Evolutionary conservation across 768 basidiomycete species (phyloP).

Genomic region (Amanita rubescens): DNA sequence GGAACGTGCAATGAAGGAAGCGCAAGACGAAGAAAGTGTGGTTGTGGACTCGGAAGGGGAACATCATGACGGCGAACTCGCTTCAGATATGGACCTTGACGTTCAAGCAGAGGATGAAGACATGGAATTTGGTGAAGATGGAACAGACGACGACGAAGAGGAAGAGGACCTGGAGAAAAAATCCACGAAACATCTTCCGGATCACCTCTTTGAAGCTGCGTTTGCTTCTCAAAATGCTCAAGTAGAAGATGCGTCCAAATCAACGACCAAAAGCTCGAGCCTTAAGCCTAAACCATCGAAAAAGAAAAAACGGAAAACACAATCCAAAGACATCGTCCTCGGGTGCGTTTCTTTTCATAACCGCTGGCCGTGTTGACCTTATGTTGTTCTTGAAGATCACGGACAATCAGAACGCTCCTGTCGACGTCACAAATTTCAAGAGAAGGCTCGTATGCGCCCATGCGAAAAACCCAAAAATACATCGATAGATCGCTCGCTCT

Average conservation of each 20-base stretch:
- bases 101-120: not conserved
- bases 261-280: not conserved
- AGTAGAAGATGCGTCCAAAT: not conserved
- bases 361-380: not conserved
- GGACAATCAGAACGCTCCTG: constrained; percentile 2
- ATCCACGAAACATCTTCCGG: not conserved
- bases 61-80: too few species aligned
- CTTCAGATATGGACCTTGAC: not conserved
- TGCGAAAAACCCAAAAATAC: not conserved
- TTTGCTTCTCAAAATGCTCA: constrained; percentile 1
- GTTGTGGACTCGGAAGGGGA: too few species aligned
- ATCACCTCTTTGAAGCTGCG: constrained; percentile 6
- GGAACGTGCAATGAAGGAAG: constrained; percentile 7
- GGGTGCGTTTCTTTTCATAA: not conserved
- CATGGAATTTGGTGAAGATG: not conserved
- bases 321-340: constrained; percentile 1
- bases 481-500: not conserved
- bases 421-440: not conserved
- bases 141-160: not conserved
- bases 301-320: not conserved
- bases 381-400: not conserved
- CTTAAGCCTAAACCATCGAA: not conserved
- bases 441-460: not conserved
- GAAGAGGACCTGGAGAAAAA: not conserved
- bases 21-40: not conserved